phyloP scores from a whole-genome alignment of 495 filamentous ascomycete genomes.

The Saxispiralis lemnorum region DNA sequence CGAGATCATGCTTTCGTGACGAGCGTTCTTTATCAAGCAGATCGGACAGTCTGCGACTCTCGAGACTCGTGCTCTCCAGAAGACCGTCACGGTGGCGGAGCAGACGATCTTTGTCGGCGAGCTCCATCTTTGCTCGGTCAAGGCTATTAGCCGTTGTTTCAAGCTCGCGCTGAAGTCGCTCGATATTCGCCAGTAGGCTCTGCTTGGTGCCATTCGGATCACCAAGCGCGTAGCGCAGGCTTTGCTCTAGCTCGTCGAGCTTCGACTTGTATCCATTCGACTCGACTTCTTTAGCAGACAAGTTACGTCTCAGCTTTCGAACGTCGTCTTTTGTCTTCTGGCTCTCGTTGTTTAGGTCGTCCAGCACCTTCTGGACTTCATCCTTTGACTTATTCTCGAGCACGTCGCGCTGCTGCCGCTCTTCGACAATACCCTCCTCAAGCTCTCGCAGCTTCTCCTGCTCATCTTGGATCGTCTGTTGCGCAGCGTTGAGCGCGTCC shows the following conservation, averaged over 20 bases:
- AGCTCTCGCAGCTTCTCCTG: constrained; percentile 62
- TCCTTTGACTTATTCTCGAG: constrained; percentile 75
- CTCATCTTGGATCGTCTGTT: constrained; percentile 58
- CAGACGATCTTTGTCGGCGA: constrained; percentile 73
- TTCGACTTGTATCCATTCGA: constrained; percentile 76
- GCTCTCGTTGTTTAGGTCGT: constrained; percentile 70
- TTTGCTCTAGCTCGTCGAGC: constrained; percentile 73
- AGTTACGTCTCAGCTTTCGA: constrained; percentile 56
- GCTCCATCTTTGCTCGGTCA: constrained; percentile 51
- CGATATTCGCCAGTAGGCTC: constrained; percentile 62
- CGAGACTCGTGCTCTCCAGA: constrained; percentile 76
- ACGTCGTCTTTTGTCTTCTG: constrained; percentile 70
- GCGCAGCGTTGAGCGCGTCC: constrained; percentile 53
- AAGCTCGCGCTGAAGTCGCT: constrained; percentile 71
- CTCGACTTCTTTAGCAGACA: constrained; percentile 74
- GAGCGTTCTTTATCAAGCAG: constrained; percentile 82
- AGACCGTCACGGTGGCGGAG: constrained; percentile 80
- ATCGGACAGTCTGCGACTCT: constrained; percentile 68
- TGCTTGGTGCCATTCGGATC: constrained; percentile 77
- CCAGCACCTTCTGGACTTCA: constrained; percentile 62
- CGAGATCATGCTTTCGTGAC: constrained; percentile 63
- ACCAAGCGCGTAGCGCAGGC: constrained; percentile 64
- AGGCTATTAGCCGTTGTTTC: constrained; percentile 68
- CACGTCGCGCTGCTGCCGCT: constrained; percentile 71
- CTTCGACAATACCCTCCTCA: constrained; percentile 56